These are phyloP conservation scores for Pelargonium citronellum DNA, from an alignment of 441 rosid species.

Conservation along the genomic window DNA sequence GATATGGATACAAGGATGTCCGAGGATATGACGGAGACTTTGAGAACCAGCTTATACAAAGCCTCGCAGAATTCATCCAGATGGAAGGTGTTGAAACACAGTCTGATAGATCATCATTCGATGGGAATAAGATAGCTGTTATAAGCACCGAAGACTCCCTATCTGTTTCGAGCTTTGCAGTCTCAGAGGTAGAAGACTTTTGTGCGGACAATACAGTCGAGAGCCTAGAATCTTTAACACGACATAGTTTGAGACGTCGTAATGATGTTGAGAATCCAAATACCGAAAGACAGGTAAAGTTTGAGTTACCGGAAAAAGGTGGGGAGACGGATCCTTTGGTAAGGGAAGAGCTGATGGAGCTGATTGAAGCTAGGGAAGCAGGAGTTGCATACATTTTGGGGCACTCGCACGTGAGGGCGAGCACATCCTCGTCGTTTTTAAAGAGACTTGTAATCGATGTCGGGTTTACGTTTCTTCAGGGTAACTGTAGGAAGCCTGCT, in stretches of 20 bases:
- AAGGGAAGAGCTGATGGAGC: slow-evolving; percentile 73
- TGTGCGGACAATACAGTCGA: slow-evolving; percentile 34
- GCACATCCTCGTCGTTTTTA: slow-evolving; percentile 57
- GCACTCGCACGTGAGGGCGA: slow-evolving; percentile 78
- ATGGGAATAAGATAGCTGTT: slow-evolving; percentile 81
- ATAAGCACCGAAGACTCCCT: slow-evolving; percentile 52
- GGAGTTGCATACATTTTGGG: slow-evolving; percentile 90
- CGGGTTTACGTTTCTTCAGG: slow-evolving; percentile 76
- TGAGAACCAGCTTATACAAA: slow-evolving; percentile 70
- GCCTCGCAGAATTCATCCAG: slow-evolving; percentile 91
- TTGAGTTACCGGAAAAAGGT: slow-evolving; percentile 39
- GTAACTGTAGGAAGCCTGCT: slow-evolving; percentile 87
- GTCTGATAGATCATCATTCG: slow-evolving; percentile 56
- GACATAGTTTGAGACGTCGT: slow-evolving; percentile 56
- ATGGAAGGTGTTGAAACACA: slow-evolving; percentile 79
- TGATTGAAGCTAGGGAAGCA: slow-evolving; percentile 73
- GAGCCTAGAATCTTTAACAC: slow-evolving; percentile 60
- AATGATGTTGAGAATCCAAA: slow-evolving; percentile 49
- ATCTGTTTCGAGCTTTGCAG: slow-evolving; percentile 41
- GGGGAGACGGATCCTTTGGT: slow-evolving; percentile 60
- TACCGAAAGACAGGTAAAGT: slow-evolving; percentile 55
- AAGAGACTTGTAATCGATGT: slow-evolving; percentile 69
- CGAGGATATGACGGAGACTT: slow-evolving; percentile 71
- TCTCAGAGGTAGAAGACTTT: slow-evolving; percentile 46
- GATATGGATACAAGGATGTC: slow-evolving; percentile 86